These are phyloP conservation scores for Coniochaeta prunicola DNA, from an alignment of 2,329 filamentous ascomycete species.

Conservation along the genomic window DNA sequence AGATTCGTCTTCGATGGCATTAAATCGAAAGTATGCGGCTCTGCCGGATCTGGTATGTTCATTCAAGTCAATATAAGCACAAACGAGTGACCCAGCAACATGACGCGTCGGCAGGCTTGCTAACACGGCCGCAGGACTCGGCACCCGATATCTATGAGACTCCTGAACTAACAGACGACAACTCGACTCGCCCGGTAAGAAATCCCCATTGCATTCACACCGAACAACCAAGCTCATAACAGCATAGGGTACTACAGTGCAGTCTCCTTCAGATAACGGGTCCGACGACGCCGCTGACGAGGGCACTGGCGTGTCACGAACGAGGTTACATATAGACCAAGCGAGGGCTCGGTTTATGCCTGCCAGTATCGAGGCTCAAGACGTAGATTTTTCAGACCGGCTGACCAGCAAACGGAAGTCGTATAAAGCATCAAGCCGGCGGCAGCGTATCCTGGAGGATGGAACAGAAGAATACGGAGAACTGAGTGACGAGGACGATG, in stretches of 20 bases:
- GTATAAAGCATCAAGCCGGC: constrained; percentile 68
- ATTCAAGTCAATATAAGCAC: constrained; percentile 2
- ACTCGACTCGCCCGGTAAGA: constrained; percentile 69
- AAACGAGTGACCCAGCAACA: constrained; percentile 6
- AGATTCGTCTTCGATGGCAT: constrained; percentile 46
- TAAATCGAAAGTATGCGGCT: constrained; percentile 75
- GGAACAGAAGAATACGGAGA: constrained; percentile 65
- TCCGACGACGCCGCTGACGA: constrained; percentile 56
- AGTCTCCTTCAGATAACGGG: constrained; percentile 54
- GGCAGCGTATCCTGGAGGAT: constrained; percentile 52
- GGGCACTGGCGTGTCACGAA: constrained; percentile 62
- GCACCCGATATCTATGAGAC: constrained; percentile 97
- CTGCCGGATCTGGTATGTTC: constrained; percentile 67
- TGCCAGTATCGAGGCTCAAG: constrained; percentile 65
- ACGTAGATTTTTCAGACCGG: constrained; percentile 85
- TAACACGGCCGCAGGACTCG: constrained; percentile 54
- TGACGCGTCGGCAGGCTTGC: background rate
- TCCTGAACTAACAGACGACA: constrained; percentile 84
- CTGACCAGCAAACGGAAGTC: constrained; percentile 76
- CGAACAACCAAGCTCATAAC: constrained; percentile 14
- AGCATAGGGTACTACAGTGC: constrained; percentile 44
- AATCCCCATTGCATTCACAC: background rate
- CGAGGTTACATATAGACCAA: constrained; percentile 67
- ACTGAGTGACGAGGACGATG: constrained; percentile 63
- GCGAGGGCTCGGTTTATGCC: constrained; percentile 76